Percentiles rank a stretch among this genome's conserved stretches.
phyloP scores from a whole-genome alignment of 2,329 filamentous ascomycete species.

The Microcera coccophila region DNA sequence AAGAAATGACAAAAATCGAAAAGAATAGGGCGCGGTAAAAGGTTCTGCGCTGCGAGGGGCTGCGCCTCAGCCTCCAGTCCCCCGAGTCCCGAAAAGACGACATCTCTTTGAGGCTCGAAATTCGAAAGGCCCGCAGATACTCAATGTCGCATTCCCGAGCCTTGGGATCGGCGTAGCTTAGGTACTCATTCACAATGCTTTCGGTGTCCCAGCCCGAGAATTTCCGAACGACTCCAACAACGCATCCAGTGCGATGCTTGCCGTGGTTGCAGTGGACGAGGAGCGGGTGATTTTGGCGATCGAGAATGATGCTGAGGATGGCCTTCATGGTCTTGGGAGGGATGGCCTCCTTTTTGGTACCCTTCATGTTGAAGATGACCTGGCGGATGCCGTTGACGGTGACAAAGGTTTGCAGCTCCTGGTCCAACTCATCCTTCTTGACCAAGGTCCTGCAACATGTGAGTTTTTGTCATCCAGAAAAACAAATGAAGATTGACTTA shows the following conservation, averaged over 20 bases:
- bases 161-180: constrained; percentile 59
- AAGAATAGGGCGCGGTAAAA: constrained; percentile 45
- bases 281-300: constrained; percentile 71
- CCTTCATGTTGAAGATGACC: constrained; percentile 70
- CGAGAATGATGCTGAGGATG: constrained; percentile 67
- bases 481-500: constrained; percentile 40
- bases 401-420: constrained; percentile 60
- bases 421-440: constrained; percentile 53
- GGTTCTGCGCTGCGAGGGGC: constrained; percentile 28
- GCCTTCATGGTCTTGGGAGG: constrained; percentile 62
- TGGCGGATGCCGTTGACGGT: constrained; percentile 64
- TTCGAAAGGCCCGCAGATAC: constrained; percentile 53
- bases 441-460: constrained; percentile 53
- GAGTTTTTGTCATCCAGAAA: constrained; percentile 11
- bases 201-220: constrained; percentile 62
- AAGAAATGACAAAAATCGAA: constrained; percentile 37
- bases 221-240: constrained; percentile 76
- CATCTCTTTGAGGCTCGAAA: constrained; percentile 39
- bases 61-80: constrained; percentile 11
- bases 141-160: constrained; percentile 56
- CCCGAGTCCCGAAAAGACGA: constrained; percentile 14
- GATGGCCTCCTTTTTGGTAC: constrained; percentile 81
- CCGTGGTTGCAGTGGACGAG: constrained; percentile 93
- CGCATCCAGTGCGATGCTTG: constrained; percentile 87
- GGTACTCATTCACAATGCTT: constrained; percentile 69